Evolutionary conservation across 768 basidiomycete genomes (phyloP).

Genomic region (Lyophyllum semitale): DNA sequence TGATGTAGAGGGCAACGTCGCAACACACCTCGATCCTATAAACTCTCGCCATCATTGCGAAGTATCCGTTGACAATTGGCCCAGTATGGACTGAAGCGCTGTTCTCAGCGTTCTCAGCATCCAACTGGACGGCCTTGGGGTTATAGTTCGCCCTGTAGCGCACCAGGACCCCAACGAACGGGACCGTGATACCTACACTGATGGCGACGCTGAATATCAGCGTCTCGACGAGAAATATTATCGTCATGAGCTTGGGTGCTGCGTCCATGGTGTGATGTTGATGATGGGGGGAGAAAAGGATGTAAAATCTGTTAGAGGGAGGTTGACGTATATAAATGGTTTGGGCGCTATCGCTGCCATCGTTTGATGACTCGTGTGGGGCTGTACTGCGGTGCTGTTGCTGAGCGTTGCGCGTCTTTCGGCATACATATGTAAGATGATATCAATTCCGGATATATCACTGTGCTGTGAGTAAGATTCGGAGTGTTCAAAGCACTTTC

Average conservation of each 20-base stretch:
- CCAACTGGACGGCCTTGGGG: constrained; percentile 77
- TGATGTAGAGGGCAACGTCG: not conserved
- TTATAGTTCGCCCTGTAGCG: constrained; percentile 84
- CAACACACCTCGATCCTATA: constrained; percentile 65
- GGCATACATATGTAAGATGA: no score
- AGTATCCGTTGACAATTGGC: constrained; percentile 68
- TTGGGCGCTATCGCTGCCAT: no score
- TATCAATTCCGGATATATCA: no score
- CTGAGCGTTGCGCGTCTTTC: no score
- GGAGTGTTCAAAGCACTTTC: no score
- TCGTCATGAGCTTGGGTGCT: no score
- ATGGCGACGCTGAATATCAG: constrained; percentile 15
- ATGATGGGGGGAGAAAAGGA: not conserved
- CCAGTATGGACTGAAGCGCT: constrained; percentile 69
- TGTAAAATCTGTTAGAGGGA: not conserved
- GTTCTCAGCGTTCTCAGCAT: constrained; percentile 60
- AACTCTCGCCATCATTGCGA: constrained; percentile 70
- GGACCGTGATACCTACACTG: constrained; percentile 56
- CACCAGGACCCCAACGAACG: constrained; percentile 65
- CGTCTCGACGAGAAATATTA: not conserved
- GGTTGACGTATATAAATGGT: no score
- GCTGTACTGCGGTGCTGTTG: no score
- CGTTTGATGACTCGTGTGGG: no score
- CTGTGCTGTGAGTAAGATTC: no score
- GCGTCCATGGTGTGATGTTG: no score